Base-by-base conservation (phyloP, 345 rosid species). In the Turritis glabra region DNA sequence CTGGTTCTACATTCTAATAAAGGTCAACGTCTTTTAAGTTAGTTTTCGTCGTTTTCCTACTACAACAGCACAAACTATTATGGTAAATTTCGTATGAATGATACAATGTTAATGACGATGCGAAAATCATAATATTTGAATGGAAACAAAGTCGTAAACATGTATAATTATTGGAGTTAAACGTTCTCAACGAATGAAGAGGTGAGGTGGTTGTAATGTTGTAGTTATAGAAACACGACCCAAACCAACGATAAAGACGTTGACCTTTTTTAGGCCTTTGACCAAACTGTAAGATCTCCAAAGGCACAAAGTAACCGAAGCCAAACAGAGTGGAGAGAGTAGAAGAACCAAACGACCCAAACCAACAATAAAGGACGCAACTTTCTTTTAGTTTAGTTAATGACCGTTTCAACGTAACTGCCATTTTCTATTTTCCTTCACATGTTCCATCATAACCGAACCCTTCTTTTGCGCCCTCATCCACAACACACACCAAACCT, bases 381-480 rank as follows among this genome's bases (percentile, higher is more conserved):
- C 51, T 38, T 64, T 58, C 1, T 8, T 9, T 35, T 26, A 5
- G 52, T 56, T 74, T 67, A 65, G 58, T 18, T 56, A 64, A 55
- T 57, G 58, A 65, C 78, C 78, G 68, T 75, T 75, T 67, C 78
- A 64, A 66, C 48, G 14, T 26, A 75, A 75, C 78, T 14, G 41
- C 12, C 62, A 19, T 74, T 66, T 48, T 37, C 43, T 47, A 58
- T 57, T 56, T 55, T 74, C 58, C 23, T 75, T 57, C 73, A 75
- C 78, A 75, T 46, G 48, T 57, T 74, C 33, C 67, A 74, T 23
- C 60, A 29, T 66, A 57, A 57, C 60, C 1, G 22, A 47, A 15
- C 59, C 67, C 73, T 47, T 3, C 43, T 65, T 75, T 67, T 26
- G 32, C 67, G 78, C 26, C 50, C 32, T 43, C 14, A 15, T 33